phyloP scores from a whole-genome alignment of 352 stramenopile species.

The Globisporangium rhizosaccharum region DNA sequence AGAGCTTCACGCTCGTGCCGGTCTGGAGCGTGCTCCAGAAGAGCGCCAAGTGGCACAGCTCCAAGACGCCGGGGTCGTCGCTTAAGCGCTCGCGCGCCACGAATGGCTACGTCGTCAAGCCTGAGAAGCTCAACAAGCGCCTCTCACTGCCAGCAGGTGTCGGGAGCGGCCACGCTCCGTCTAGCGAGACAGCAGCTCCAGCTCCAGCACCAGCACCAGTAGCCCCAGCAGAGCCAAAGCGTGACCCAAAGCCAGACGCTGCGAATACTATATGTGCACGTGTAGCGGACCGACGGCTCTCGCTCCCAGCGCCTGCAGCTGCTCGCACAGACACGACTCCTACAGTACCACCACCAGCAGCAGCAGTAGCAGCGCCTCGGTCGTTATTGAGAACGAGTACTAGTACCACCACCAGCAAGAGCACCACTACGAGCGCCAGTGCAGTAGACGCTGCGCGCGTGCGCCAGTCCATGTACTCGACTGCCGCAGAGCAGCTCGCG shows the following conservation, averaged over 20 bases:
- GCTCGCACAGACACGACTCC: too few species aligned
- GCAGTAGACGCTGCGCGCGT: neutral
- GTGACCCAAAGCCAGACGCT: too few species aligned
- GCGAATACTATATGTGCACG: too few species aligned
- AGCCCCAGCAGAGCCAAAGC: neutral
- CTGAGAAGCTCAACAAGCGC: neutral
- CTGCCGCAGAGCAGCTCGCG: neutral
- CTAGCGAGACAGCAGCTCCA: neutral
- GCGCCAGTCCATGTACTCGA: neutral
- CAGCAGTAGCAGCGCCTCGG: too few species aligned
- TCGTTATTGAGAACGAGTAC: too few species aligned
- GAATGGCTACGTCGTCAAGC: neutral
- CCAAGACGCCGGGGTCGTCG: slow-evolving; percentile 4
- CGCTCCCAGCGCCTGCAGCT: too few species aligned
- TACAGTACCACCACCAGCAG: too few species aligned
- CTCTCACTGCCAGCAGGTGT: neutral
- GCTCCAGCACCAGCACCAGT: neutral
- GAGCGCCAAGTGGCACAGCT: slow-evolving; percentile 7
- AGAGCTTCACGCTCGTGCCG: slow-evolving; percentile 2
- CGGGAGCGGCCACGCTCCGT: neutral
- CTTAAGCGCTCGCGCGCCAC: slow-evolving; percentile 4
- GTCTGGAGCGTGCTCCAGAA: slow-evolving; percentile 3
- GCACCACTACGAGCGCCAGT: neutral
- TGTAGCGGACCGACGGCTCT: too few species aligned
- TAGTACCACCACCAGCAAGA: neutral